phyloP scores from a whole-genome alignment of 2,329 filamentous ascomycete species.

The Aspergillus neotritici region DNA sequence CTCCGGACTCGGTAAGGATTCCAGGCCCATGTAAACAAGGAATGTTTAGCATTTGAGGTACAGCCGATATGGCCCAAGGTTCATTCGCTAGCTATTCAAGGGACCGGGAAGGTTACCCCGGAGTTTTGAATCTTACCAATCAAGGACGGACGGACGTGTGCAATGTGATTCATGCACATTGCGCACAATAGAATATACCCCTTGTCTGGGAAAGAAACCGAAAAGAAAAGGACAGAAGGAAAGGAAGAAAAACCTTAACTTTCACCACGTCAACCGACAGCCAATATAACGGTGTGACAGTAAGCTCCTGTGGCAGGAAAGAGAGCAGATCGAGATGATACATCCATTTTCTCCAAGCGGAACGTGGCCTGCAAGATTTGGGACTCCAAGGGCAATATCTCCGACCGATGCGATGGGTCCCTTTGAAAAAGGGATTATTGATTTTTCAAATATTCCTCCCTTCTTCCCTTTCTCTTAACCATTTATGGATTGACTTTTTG shows the following conservation, averaged over 20 bases:
- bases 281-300: slow-evolving; percentile 6
- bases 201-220: no score
- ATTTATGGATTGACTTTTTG: no score
- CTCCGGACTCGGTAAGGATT: no score
- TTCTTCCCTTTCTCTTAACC: no score
- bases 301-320: slow-evolving; percentile 9
- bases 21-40: neutral
- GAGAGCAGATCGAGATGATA: slow-evolving; percentile 8
- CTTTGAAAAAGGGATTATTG: neutral
- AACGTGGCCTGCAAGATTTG: slow-evolving; percentile 16
- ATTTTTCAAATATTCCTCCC: no score
- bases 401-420: slow-evolving; percentile 7
- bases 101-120: neutral
- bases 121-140: neutral
- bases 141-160: no score
- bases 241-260: neutral
- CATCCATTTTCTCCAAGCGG: slow-evolving; percentile 8
- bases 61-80: neutral
- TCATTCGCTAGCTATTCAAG: neutral
- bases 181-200: no score
- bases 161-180: no score
- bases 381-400: slow-evolving; percentile 7
- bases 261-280: slow-evolving; percentile 7
- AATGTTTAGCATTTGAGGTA: neutral
- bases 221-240: neutral